Base-by-base conservation (phyloP, 1,284 basidiomycete species). In the Tranzscheliella williamsii region DNA sequence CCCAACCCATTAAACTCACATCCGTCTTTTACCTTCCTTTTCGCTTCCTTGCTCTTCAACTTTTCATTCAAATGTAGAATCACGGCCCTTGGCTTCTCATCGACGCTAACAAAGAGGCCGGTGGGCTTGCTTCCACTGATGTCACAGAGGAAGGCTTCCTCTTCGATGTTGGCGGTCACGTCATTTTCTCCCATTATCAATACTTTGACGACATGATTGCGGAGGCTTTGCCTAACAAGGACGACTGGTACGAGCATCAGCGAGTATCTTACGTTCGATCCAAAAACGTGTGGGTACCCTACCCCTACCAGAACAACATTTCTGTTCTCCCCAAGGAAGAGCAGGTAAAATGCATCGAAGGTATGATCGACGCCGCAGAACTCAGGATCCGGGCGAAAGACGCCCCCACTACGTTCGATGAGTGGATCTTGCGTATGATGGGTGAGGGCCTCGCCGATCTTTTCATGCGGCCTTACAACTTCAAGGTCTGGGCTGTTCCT, bases 381-480 rank as follows among this genome's bases (percentile, higher is more conserved):
- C 54, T 67, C 39, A 75, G 79, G 20, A 52, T 74, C 4, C 73
- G 75, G 22, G 72, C 78, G 38, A 75, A 70, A 42, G 62, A 70
- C 36, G 71, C 79, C 48, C 80, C 80, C 30, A 73, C 75, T 61
- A 78, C 61, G 37, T 81, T 81, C 62, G 80, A 81, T 67, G 79
- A 81, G 64, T 83, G 82, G 81, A 83, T 83, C 66, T 43, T 83
- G 31, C 70, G 81, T 34, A 81, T 80, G 75, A 81, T 82, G 80
- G 80, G 71, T 20, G 43, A 76, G 46, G 82, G 82, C 18, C 78
- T 83, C 32, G 82, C 82, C 23, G 80, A 83, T 43, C 62, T 80
- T 44, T 83, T 83, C 70, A 83, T 83, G 82, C 71, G 81, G 36
- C 81, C 81, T 30, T 83, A 83, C 75, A 83, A 83, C 74, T 82